Base-by-base conservation (phyloP, 805 yeast species). In the Kregervanrija fluxuum region DNA sequence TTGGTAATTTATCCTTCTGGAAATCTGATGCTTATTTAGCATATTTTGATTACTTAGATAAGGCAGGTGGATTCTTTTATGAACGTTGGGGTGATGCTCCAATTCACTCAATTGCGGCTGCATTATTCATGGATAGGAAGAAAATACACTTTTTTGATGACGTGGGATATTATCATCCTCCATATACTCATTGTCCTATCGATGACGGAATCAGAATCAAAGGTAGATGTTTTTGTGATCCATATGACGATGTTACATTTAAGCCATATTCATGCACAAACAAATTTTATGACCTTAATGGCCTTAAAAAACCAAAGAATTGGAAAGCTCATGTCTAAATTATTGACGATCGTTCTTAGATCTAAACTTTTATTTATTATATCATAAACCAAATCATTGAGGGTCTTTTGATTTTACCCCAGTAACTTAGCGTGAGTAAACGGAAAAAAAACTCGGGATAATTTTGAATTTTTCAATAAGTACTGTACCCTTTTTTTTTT, bases 31-130 rank as follows among this genome's bases (percentile, higher is more conserved):
- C 85, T 3, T 87, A 87, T 60, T 55, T 62, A 37, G 71, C 75
- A 47, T 87, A 81, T 63, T 87, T 87, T 56, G 83, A 85, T 28
- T 67, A 73, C 55, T 73, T 87, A 56, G 95, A 87, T 64, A 64
- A 75, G 50, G 75, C 82, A 9, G 95, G 95, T 60, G 95, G 95
- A 11, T 87, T 87, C 68, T 87, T 83, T 68, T 87, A 86, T 64
- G 88, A 84, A 68, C 75, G 95, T 65, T 85, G 95, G 95, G 95
- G 95, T 51, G 95, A 86, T 65, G 95, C 95, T 12, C 95, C 95
- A 31, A 82, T 86, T 41, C 95, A 86, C 64, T 83, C 95, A 9
- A 79, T 86, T 54, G 95, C 91, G 16, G 95, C 85, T 12, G 70
- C 93, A 4, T 68, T 88, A 54, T 83, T 87, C 66, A 57, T 85